Evolutionary conservation across 1,284 basidiomycete genomes (phyloP), one percentile per base, ranked within the genome.

Genomic region (Meripilus lineatus): DNA sequence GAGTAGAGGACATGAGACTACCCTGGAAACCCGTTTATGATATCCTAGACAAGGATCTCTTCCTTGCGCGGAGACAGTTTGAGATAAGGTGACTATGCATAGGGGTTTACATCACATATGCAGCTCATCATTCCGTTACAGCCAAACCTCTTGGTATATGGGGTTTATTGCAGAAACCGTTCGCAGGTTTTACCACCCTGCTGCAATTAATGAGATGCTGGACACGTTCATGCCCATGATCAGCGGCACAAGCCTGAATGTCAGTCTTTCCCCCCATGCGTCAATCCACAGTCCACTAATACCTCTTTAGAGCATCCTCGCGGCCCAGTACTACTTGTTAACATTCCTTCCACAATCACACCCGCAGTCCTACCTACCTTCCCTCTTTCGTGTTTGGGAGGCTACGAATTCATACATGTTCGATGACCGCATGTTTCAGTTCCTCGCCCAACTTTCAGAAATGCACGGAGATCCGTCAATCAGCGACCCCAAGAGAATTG

Each of bases 201-300:
- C 82, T 41, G 89, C 92, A 39, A 87, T 89, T 37, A 83, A 89
- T 53, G 88, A 90, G 51, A 98, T 99, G 90, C 81, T 99, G 21
- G 72, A 79, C 23, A 81, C 77, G 6, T 89, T 93, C 57, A 66
- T 93, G 20, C 90, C 87, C 6, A 68, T 71, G 48, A 74, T 94
- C 49, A 87, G 93, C 56, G 85, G 84, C 25, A 81, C 77, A 28
- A 76, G 76, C 50, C 64, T 92, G 51, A 81, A 89, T 64, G 86
- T 87, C 54, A 28, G 11, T 42, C 15, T n/a, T 15, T 50, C 28
- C 8, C 28, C n/a, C 40, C 42, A 32, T 22, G 24, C 32, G 8
- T 33, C 20, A 34, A 23, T 25, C 15, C 23, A 41, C 11, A 32
- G 48, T 28, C 46, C 49, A 32, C 17, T 37, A 47, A 47, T 42